These are phyloP conservation scores for Aaosphaeria arxii DNA, from an alignment of 2,329 filamentous ascomycete genomes.

Conservation along the genomic window DNA sequence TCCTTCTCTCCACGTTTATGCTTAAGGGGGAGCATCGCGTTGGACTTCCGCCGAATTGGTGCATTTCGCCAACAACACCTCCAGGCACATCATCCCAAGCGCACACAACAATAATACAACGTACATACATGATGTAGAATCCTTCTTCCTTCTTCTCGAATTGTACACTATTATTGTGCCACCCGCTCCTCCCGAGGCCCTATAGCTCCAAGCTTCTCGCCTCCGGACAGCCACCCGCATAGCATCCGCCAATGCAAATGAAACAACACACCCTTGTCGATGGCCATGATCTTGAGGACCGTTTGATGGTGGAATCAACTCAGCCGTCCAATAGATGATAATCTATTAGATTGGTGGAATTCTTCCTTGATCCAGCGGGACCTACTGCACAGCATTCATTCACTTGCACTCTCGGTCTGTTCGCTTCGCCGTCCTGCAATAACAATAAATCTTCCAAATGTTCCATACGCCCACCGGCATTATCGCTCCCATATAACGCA, in stretches of 20 bases:
- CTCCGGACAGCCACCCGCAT: background rate
- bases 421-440: conserved; percentile 14
- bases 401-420: conserved; percentile 5
- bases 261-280: conserved; percentile 12
- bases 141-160: too few species aligned
- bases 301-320: conserved; percentile 19
- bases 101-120: background rate
- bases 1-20: conserved; percentile 1
- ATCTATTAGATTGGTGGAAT: conserved; percentile 31
- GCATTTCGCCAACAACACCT: background rate
- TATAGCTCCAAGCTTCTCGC: conserved; percentile 4
- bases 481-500: conserved; percentile 9
- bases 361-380: conserved; percentile 7
- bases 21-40: conserved; percentile 2
- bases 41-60: conserved; percentile 12
- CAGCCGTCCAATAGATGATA: conserved; percentile 16
- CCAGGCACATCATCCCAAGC: background rate
- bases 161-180: background rate
- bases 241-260: conserved; percentile 8
- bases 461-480: conserved; percentile 29
- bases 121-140: background rate
- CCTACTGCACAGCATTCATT: conserved; percentile 1
- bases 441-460: conserved; percentile 20
- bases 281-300: conserved; percentile 12
- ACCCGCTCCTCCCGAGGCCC: background rate